phyloP scores from a whole-genome alignment of 257 asterid genomes.

The Solanum paucissectum region DNA sequence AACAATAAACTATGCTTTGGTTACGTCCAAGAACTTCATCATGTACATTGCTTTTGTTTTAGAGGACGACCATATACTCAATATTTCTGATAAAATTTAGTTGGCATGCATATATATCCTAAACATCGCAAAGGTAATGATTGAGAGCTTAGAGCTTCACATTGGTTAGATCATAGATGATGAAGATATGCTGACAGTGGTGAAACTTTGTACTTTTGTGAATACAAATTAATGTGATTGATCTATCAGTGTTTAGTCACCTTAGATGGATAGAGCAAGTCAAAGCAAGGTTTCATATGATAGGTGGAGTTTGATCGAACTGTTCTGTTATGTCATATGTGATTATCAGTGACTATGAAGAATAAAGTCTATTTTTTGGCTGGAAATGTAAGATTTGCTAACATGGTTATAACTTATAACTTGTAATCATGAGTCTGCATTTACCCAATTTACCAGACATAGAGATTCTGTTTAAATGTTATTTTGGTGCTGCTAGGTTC shows the following conservation, averaged over 20 bases:
- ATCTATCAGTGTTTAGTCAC: not conserved
- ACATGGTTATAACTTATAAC: not conserved
- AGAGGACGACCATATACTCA: not conserved
- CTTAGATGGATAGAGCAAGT: not conserved
- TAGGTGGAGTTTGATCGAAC: not conserved
- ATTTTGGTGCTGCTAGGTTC: not conserved
- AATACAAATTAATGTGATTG: not conserved
- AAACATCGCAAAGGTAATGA: not conserved
- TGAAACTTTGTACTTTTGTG: not conserved
- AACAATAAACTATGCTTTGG: not conserved
- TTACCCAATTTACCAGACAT: not conserved
- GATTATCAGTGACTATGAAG: not conserved
- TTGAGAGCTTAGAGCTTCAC: not conserved
- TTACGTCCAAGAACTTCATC: not conserved
- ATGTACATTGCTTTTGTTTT: not conserved
- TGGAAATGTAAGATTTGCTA: not conserved
- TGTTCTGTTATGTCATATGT: not conserved
- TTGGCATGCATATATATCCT: not conserved
- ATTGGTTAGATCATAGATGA: not conserved
- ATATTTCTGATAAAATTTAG: not conserved
- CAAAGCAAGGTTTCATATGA: not conserved
- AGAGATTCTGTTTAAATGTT: not conserved
- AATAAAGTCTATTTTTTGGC: not conserved
- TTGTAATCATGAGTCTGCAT: not conserved
- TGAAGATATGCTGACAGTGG: not conserved